Evolutionary conservation across 1,284 basidiomycete species (phyloP), one percentile per base, ranked within the genome.

Genomic region (Ceratobasidium sp.): DNA sequence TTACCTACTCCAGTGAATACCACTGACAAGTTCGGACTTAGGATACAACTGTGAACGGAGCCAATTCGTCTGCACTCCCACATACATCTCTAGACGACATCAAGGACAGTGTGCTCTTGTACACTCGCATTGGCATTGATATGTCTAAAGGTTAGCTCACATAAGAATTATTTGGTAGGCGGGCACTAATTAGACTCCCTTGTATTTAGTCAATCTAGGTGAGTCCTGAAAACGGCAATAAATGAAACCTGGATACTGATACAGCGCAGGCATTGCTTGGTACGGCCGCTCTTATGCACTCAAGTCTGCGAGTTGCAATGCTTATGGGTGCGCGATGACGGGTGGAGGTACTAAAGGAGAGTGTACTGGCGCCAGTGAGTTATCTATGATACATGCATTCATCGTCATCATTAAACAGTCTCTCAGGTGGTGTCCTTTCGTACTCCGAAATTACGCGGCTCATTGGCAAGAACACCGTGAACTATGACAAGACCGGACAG

Each of bases 381-480:
- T 29, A 11, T 31, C 15, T 41, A 14, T 11, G 14, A n/a, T 48
- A 19, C 48, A 65, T 65, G 33, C 51, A 50, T 19, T 2, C 19
- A 19, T 7, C 5, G 14, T 17, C n/a, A 27, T 48, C 7, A n/a
- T 17, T 36, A 19, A n/a, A 31, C 15, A 31, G 9, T 29, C 17
- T 17, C 27, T 11, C 47, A 65, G 63, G 63, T 36, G 63, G 63
- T 24, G 63, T 65, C 3, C 48, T 65, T 27, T 65, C 63, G n/a
- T 65, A 65, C 31, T 65, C 63, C 33, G 63, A 65, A 33, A 65
- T 65, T n/a, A 65, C 47, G 7, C 47, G 63, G 22, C 63, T 65
- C 47, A 53, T 65, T 51, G 63, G 63, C 45, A 31, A 50, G 19
- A 65, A 65, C 36, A 53, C 63, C 24, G 48, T 65, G 29, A 50